Base-by-base conservation (phyloP, 2,329 filamentous ascomycete genomes). In the Fusarium decemcellulare region DNA sequence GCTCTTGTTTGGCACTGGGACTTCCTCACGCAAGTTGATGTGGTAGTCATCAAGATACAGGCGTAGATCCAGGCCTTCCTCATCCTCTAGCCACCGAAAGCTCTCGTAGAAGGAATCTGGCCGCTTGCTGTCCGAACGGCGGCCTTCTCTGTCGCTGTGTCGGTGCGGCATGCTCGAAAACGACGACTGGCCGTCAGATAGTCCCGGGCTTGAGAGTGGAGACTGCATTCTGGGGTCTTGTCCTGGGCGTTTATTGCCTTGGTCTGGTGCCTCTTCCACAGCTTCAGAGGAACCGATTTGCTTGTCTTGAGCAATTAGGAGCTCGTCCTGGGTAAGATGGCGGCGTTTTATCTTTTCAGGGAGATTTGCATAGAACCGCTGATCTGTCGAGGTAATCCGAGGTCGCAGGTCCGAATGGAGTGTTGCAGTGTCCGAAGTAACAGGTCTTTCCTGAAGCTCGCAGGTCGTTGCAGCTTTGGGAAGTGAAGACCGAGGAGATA, bases 61-160 rank as follows among this genome's bases (percentile, higher is more conserved):
- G 46, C 87, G 84, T 27, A 91, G 78, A 72, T 95, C 91, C 34
- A 95, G 81, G 55, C 92, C 88, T 16, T 91, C 87, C 56, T 93
- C 90, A 61, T 93, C 90, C 32, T 94, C 91, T 29, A 94, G 82
- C 91, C 92, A 93, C 51, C 90, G 86, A 70, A 94, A 92, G 75
- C 86, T 91, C 65, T 93, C 89, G 52, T 89, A 88, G 61, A 92
- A 82, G 2, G 87, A 86, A 53, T 88, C 84, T 37, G 86, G 80
- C 71, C 86, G 75, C 32, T 71, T 72, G 6, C 67, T 67, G 34
- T 71, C 72, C 27, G 70, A 53, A 18, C 61, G 64, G 27, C 55
- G 52, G 29, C 50, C 59, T 27, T 63, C 51, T 53, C 68, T 67
- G 27, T 75, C 71, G 18, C 54, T 55, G 16, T 71, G 61, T 12